A percentile compares a stretch with the other conserved stretches of the same genome.
Conservation (phyloP, 441 rosid species). For the Erodium texanum region DNA sequence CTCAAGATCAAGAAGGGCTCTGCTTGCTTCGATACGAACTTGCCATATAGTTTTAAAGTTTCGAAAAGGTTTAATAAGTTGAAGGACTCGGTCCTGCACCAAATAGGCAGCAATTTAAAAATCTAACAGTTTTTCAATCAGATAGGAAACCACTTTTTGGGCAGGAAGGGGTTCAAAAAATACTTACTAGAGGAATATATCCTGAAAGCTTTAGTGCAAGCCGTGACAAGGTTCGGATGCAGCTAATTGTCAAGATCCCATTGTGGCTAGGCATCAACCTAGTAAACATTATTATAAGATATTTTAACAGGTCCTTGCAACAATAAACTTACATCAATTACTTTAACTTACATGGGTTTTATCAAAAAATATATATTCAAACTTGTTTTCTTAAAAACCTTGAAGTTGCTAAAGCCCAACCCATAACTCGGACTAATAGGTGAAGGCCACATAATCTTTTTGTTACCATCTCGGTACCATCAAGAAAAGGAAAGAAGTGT, state of each 20-base stretch:
- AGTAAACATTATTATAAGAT: conserved; percentile 19
- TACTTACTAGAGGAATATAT: conserved; percentile 67
- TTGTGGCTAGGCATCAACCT: conserved; percentile 98
- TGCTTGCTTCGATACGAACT: conserved; percentile 80
- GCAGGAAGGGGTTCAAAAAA: conserved; percentile 11
- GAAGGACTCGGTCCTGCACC: conserved; percentile 65
- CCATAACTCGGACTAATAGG: no score
- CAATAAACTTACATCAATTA: no score
- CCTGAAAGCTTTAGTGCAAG: conserved; percentile 80
- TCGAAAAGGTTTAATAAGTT: conserved; percentile 71
- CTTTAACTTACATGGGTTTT: no score
- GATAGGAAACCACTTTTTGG: conserved; percentile 5
- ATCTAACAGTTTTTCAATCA: conserved; percentile 14
- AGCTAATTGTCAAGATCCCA: conserved; percentile 85
- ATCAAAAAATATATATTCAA: no score
- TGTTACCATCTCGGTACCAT: no score
- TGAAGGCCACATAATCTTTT: no score
- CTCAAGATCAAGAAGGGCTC: conserved; percentile 88
- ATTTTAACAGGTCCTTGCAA: no score
- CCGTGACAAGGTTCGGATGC: conserved; percentile 81
- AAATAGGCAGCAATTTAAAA: conserved; percentile 18
- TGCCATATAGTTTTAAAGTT: conserved; percentile 52
- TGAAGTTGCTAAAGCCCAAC: no score
- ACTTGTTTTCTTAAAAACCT: no score
- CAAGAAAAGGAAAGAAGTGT: no score